These are phyloP conservation scores for Skeletonema menzelii DNA, from an alignment of 108 stramenopile species.

Conservation along the genomic window DNA sequence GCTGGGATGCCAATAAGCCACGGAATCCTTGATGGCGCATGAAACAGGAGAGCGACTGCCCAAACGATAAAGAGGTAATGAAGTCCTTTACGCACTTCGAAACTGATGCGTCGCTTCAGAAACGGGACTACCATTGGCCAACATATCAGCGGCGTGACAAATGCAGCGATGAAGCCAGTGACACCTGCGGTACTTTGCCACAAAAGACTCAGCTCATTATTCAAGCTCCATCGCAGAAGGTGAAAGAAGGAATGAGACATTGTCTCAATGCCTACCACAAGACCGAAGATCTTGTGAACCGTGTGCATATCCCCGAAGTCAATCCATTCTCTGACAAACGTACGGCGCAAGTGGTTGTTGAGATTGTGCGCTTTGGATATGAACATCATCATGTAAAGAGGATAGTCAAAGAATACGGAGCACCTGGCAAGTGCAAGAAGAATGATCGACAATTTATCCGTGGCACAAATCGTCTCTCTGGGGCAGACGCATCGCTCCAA, in stretches of 20 bases:
- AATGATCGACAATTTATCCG: background rate
- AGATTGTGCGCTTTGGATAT: conserved; percentile 22
- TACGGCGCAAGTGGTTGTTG: conserved; percentile 22
- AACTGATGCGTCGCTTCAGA: conserved; percentile 5
- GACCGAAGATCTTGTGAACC: conserved; percentile 21
- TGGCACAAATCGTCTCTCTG: no score
- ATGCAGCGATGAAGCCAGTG: conserved; percentile 11
- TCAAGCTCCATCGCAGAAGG: conserved; percentile 10
- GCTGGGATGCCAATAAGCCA: conserved; percentile 22
- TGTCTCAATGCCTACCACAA: conserved; percentile 23
- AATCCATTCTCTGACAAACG: conserved; percentile 10
- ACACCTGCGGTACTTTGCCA: conserved; percentile 11
- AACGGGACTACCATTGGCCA: conserved; percentile 27
- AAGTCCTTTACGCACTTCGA: conserved; percentile 24
- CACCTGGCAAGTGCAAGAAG: conserved; percentile 15
- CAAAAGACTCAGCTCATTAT: conserved; percentile 6
- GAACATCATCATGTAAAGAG: conserved; percentile 31
- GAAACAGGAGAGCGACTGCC: conserved; percentile 18
- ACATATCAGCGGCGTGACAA: conserved; percentile 14
- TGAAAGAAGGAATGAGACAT: conserved; percentile 19
- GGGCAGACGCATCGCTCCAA: no score
- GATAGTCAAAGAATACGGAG: conserved; percentile 31
- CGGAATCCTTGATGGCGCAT: conserved; percentile 20
- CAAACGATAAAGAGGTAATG: conserved; percentile 26
- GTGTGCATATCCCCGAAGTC: conserved; percentile 28